phyloP scores from a whole-genome alignment of 2,329 filamentous ascomycete genomes.

The Neofusicoccum sp. region DNA sequence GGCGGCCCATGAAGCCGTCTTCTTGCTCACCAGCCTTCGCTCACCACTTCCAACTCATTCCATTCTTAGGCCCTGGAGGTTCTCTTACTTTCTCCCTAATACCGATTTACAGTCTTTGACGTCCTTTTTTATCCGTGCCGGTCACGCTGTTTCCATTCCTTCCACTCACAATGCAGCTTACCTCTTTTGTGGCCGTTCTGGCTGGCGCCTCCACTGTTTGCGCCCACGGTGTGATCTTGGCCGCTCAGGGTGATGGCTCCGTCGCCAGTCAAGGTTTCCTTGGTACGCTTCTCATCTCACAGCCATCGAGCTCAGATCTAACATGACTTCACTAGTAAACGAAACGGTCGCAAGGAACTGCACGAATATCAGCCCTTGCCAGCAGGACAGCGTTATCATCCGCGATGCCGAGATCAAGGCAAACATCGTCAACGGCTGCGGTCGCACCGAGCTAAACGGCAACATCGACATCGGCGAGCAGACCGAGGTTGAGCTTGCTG shows the following conservation, averaged over 20 bases:
- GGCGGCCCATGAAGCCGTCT: background rate
- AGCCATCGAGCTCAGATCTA: background rate
- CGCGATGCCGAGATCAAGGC: slow-evolving; percentile 36
- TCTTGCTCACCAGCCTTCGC: slow-evolving; percentile 10
- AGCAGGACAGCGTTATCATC: slow-evolving; percentile 39
- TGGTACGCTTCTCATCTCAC: slow-evolving; percentile 21
- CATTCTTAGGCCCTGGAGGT: slow-evolving; percentile 9
- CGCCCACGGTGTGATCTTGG: slow-evolving; percentile 33
- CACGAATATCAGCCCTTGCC: slow-evolving; percentile 38
- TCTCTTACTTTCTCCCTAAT: slow-evolving; percentile 8
- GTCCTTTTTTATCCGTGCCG: slow-evolving; percentile 1
- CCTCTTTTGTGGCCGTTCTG: slow-evolving; percentile 30
- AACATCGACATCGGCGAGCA: slow-evolving; percentile 41
- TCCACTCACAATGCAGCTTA: slow-evolving; percentile 27
- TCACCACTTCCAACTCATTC: slow-evolving; percentile 3
- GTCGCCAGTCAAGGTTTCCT: slow-evolving; percentile 34
- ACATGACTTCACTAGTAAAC: slow-evolving; percentile 25
- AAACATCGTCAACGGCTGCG: slow-evolving; percentile 39
- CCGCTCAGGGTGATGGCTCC: slow-evolving; percentile 27
- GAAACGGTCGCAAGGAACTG: slow-evolving; percentile 36
- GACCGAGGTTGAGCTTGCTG: slow-evolving; percentile 36
- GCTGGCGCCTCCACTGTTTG: slow-evolving; percentile 30
- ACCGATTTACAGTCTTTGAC: background rate
- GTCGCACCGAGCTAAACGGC: slow-evolving; percentile 35
- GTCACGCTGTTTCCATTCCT: background rate